A percentile compares a stretch with the other conserved stretches of the same genome.
Conservation (phyloP, 208 protist genomes). For the Naegleria gruberi region DNA sequence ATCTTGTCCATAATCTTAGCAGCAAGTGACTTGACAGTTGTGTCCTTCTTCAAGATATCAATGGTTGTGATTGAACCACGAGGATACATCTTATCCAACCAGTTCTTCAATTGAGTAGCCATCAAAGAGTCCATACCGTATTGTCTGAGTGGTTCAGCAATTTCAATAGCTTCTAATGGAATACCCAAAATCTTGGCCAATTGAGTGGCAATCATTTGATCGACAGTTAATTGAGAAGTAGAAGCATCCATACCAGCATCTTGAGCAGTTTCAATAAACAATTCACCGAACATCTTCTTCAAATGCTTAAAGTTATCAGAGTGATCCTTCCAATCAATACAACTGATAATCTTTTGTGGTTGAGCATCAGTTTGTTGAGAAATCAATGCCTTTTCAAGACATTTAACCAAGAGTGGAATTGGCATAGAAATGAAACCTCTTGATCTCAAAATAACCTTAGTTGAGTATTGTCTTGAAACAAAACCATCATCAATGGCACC, state of each 20-base stretch:
- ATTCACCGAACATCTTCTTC: neutral
- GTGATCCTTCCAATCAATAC: neutral
- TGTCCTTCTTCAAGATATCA: neutral
- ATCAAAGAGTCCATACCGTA: conserved; percentile 33
- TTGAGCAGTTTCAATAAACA: neutral
- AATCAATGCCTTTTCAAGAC: conserved; percentile 9
- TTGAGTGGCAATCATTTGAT: neutral
- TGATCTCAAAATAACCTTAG: neutral
- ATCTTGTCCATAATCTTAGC: neutral
- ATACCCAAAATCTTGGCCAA: neutral
- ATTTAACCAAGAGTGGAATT: neutral
- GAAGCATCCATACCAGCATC: neutral
- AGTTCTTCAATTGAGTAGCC: conserved; percentile 28
- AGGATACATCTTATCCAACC: conserved; percentile 15
- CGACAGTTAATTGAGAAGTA: neutral
- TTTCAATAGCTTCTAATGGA: neutral
- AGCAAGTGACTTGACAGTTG: neutral
- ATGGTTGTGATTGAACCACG: neutral
- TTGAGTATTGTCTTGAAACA: conserved; percentile 19
- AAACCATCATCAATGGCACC: conserved; percentile 42
- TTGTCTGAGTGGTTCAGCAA: conserved; percentile 29
- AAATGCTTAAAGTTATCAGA: neutral
- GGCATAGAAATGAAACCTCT: conserved; percentile 2
- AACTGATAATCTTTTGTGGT: neutral
- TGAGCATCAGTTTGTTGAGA: neutral